phyloP scores from a whole-genome alignment of 805 yeast genomes.

The Metschnikowia santaceciliae region DNA sequence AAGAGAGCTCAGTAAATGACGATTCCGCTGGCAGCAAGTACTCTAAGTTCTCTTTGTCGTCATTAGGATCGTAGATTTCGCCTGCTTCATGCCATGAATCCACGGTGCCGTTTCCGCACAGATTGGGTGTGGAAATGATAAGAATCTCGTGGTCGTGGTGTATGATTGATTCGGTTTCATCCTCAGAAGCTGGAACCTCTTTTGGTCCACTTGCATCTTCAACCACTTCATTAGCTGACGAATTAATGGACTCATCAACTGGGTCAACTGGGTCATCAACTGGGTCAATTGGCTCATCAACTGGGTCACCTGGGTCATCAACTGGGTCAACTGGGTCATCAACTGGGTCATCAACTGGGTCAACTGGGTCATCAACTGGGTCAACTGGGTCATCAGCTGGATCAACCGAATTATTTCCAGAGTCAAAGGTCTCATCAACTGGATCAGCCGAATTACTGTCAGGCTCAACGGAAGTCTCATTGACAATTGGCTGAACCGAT shows the following conservation, averaged over 20 bases:
- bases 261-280: neutral
- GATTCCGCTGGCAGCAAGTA: slow-evolving; percentile 11
- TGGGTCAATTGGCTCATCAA: neutral
- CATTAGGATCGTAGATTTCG: neutral
- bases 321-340: neutral
- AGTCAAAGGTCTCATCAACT: neutral
- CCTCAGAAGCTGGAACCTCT: neutral
- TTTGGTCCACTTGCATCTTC: neutral
- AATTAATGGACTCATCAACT: neutral
- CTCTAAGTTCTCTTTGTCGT: slow-evolving; percentile 1
- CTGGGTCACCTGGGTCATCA: neutral
- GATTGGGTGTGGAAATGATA: neutral
- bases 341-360: neutral
- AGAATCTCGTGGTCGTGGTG: neutral
- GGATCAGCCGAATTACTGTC: neutral
- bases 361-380: neutral
- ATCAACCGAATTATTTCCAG: neutral
- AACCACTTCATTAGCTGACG: neutral
- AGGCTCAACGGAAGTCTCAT: neutral
- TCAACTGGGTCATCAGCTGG: neutral
- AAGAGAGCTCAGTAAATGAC: slow-evolving; percentile 11
- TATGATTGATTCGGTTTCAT: too few relatives aligned
- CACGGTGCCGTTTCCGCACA: neutral
- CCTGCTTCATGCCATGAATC: neutral
- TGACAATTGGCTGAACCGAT: neutral